Percentiles rank a stretch among this genome's conserved stretches.
Conservation (phyloP, 306 rosid species). For the Dryas octopetala region DNA sequence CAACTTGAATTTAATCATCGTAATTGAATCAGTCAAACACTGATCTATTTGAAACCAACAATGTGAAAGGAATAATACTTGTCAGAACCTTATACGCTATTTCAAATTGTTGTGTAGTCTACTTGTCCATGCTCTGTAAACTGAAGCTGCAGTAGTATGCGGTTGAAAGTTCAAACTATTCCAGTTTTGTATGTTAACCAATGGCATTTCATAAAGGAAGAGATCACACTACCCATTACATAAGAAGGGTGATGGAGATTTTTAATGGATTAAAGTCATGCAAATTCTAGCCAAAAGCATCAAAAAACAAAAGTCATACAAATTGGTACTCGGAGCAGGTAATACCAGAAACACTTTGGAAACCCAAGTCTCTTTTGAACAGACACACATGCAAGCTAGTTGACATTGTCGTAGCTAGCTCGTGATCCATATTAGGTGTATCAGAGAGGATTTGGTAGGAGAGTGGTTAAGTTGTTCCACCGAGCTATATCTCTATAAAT, state of each 20-base stretch:
- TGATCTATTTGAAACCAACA: background rate
- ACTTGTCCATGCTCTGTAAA: background rate
- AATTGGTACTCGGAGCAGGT: constrained; percentile 38
- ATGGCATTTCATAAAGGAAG: background rate
- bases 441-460: constrained; percentile 45
- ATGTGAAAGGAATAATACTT: background rate
- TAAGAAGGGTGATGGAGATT: background rate
- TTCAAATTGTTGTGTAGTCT: background rate
- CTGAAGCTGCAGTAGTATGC: background rate
- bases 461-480: constrained; percentile 41
- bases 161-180: background rate
- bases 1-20: background rate
- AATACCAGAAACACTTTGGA: constrained; percentile 28
- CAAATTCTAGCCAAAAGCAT: background rate
- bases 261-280: background rate
- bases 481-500: constrained; percentile 21
- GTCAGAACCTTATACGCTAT: background rate
- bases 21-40: background rate
- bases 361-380: background rate
- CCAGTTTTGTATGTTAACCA: background rate
- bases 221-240: background rate
- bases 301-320: background rate
- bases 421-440: constrained; percentile 32
- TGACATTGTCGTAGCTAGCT: constrained; percentile 43
- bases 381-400: background rate